Conservation (phyloP, 2,329 filamentous ascomycete species). For the Epicoccum sorghinum region DNA sequence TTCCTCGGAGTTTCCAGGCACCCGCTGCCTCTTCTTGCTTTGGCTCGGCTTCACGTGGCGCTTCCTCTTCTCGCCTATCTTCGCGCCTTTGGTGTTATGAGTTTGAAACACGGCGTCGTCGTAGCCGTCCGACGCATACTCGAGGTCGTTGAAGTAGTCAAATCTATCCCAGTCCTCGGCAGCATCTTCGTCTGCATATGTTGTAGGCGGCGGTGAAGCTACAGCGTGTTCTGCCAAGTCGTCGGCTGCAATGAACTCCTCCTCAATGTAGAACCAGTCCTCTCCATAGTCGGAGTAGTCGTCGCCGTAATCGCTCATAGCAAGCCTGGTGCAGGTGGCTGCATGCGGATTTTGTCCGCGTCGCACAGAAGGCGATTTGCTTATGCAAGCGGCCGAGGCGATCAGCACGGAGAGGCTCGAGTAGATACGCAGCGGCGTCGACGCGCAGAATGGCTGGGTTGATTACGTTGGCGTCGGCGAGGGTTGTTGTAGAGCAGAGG, state of each 20-base stretch:
- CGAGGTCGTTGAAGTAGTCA: slow-evolving; percentile 56
- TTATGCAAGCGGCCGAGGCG: slow-evolving; percentile 6
- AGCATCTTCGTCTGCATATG: slow-evolving; percentile 39
- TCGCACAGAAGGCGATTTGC: slow-evolving; percentile 10
- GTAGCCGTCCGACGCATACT: slow-evolving; percentile 56
- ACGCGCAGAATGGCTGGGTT: not conserved
- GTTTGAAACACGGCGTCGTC: slow-evolving; percentile 48
- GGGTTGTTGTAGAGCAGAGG: slow-evolving; percentile 1
- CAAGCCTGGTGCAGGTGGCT: slow-evolving; percentile 17
- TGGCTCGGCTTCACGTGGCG: slow-evolving; percentile 18
- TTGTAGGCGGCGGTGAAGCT: slow-evolving; percentile 49
- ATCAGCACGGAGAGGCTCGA: not conserved
- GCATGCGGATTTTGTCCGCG: slow-evolving; percentile 11
- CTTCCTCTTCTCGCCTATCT: slow-evolving; percentile 41
- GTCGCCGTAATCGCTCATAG: slow-evolving; percentile 52
- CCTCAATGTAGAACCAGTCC: slow-evolving; percentile 57
- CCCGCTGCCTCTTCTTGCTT: slow-evolving; percentile 37
- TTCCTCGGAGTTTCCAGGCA: slow-evolving; percentile 1
- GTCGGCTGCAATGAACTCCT: slow-evolving; percentile 52
- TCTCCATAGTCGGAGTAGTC: slow-evolving; percentile 47
- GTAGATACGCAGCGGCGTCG: not conserved
- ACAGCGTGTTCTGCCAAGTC: slow-evolving; percentile 57
- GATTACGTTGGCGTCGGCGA: not conserved
- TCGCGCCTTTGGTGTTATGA: slow-evolving; percentile 26
- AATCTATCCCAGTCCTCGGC: slow-evolving; percentile 54